phyloP scores from a whole-genome alignment of 2,329 filamentous ascomycete species.

The Fusarium sp. region DNA sequence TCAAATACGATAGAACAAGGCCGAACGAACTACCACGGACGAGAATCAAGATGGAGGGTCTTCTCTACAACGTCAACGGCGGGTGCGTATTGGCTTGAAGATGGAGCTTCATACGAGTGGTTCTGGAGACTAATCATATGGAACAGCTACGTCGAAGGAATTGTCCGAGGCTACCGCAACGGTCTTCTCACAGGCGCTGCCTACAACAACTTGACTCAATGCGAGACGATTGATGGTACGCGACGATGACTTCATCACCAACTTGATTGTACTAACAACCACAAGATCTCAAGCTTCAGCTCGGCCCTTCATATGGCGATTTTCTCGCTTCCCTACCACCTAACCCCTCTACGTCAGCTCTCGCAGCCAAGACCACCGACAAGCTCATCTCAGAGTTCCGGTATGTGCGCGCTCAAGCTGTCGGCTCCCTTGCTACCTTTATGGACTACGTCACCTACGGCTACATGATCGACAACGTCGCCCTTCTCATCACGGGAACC shows the following conservation, averaged over 20 bases:
- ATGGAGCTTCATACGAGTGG: slow-evolving; percentile 16
- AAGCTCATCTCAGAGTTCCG: slow-evolving; percentile 98
- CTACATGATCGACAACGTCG: slow-evolving; percentile 99
- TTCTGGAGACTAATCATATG: slow-evolving; percentile 44
- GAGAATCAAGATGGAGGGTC: slow-evolving; percentile 77
- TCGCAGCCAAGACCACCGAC: slow-evolving; percentile 95
- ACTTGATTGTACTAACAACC: slow-evolving; percentile 18
- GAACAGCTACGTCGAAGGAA: slow-evolving; percentile 90
- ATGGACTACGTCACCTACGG: slow-evolving; percentile 99
- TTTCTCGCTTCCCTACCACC: slow-evolving; percentile 93
- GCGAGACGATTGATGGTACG: slow-evolving; percentile 94
- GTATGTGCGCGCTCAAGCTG: slow-evolving; percentile 93
- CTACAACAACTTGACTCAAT: slow-evolving; percentile 96
- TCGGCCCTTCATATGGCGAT: slow-evolving; percentile 95
- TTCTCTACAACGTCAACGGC: slow-evolving; percentile 94
- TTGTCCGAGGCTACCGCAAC: slow-evolving; percentile 97
- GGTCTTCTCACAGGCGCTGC: slow-evolving; percentile 87
- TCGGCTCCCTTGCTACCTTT: slow-evolving; percentile 90
- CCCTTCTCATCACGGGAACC: slow-evolving; percentile 95
- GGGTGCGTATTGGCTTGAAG: slow-evolving; percentile 65
- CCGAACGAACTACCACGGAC: not conserved
- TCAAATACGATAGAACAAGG: slow-evolving; percentile 1
- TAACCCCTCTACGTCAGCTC: slow-evolving; percentile 94
- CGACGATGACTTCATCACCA: not conserved
- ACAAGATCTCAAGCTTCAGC: slow-evolving; percentile 95